phyloP scores from a whole-genome alignment of 805 yeast species.

The Gaillardinia entomophila region DNA sequence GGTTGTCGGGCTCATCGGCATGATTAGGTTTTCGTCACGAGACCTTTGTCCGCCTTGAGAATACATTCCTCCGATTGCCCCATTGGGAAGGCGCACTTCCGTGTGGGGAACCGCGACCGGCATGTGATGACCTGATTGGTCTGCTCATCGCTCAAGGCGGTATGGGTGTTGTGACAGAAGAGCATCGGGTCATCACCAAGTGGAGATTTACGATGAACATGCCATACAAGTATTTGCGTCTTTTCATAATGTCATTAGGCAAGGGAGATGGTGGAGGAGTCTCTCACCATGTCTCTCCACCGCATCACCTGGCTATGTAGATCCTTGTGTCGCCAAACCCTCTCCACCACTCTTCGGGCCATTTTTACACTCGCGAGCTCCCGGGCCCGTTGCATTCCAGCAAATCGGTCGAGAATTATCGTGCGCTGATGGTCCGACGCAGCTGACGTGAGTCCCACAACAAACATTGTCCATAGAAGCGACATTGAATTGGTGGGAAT shows the following conservation, averaged over 20 bases:
- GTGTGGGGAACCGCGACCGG: too few species aligned
- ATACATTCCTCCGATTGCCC: too few species aligned
- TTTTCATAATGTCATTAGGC: conserved; percentile 10
- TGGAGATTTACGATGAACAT: too few species aligned
- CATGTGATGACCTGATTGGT: too few species aligned
- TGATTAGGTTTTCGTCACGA: too few species aligned
- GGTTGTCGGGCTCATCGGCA: too few species aligned
- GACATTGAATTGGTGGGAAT: conserved; percentile 27
- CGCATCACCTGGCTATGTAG: conserved; percentile 15
- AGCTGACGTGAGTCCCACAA: conserved; percentile 29
- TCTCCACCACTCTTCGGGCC: conserved; percentile 27
- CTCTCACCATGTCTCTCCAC: conserved; percentile 35
- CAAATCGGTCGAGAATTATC: conserved; percentile 30
- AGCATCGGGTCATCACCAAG: too few species aligned
- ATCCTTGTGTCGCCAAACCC: conserved; percentile 38
- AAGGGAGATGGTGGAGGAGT: conserved; percentile 31
- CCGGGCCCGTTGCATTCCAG: conserved; percentile 29
- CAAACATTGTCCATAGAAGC: conserved; percentile 36
- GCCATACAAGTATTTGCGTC: too few species aligned
- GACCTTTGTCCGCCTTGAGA: too few species aligned
- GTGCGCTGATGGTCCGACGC: conserved; percentile 28
- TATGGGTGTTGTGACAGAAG: too few species aligned
- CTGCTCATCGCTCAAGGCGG: too few species aligned
- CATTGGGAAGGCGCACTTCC: too few species aligned
- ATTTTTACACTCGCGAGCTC: conserved; percentile 32